These are phyloP conservation scores for Drosera capensis DNA, from an alignment of 148 eudicot species.

Conservation along the genomic window DNA sequence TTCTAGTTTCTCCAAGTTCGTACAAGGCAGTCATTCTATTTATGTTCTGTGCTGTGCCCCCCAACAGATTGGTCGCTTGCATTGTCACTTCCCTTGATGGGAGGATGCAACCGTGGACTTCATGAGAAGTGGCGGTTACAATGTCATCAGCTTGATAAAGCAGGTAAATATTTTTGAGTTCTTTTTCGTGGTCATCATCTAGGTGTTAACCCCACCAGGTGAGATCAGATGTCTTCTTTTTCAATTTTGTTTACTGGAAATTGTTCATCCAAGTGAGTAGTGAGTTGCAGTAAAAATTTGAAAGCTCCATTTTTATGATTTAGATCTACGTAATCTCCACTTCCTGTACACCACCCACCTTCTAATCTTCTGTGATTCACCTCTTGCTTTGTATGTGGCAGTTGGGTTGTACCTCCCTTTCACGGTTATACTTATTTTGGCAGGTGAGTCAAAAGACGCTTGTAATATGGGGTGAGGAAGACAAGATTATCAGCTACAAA, in stretches of 20 bases:
- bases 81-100: constrained; percentile 91
- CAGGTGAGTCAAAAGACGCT: constrained; percentile 73
- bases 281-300: too few relatives aligned
- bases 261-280: too few relatives aligned
- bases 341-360: too few relatives aligned
- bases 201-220: too few relatives aligned
- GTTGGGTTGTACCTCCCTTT: background rate
- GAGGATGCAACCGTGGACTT: constrained; percentile 75
- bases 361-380: background rate
- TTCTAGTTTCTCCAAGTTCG: background rate
- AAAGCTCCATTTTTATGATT: too few relatives aligned
- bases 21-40: background rate
- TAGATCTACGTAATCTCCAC: too few relatives aligned
- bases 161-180: constrained; percentile 12
- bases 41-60: constrained; percentile 1
- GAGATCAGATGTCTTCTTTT: too few relatives aligned
- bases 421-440: background rate
- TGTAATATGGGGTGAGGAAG: constrained; percentile 84
- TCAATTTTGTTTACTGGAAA: too few relatives aligned
- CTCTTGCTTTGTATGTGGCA: background rate
- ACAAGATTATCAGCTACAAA: constrained; percentile 63
- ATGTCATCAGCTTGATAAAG: constrained; percentile 40
- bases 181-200: too few relatives aligned
- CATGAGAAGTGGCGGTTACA: constrained; percentile 82
- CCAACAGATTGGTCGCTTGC: constrained; percentile 74